Evolutionary conservation across 2,329 filamentous ascomycete species (phyloP).

Genomic region (Diaporthe vaccinii): DNA sequence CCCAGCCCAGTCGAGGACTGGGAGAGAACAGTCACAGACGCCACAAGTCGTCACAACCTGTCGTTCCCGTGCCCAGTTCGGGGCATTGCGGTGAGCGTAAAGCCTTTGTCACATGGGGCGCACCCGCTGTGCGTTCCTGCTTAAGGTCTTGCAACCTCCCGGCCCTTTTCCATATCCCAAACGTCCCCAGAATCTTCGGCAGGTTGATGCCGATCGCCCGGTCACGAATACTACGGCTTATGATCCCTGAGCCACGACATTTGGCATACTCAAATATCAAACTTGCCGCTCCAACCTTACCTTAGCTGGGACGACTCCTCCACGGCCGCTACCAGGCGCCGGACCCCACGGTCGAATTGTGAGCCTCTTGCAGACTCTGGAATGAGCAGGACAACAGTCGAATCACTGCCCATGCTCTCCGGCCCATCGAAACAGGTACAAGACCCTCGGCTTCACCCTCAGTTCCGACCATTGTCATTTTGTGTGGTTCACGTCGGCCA

Average conservation of each 20-base stretch:
- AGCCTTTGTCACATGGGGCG: constrained; percentile 12
- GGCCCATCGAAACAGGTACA: constrained; percentile 25
- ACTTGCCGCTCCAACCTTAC: background rate
- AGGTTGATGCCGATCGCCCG: constrained; percentile 2
- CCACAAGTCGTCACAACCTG: constrained; percentile 28
- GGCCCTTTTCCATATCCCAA: background rate
- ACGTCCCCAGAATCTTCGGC: constrained; percentile 10
- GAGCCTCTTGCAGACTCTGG: constrained; percentile 27
- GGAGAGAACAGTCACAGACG: background rate
- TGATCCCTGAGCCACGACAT: background rate
- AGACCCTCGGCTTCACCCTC: constrained; percentile 24
- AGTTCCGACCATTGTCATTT: background rate
- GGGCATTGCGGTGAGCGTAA: constrained; percentile 12
- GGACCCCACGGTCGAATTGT: constrained; percentile 18
- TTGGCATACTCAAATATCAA: background rate
- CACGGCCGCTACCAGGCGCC: background rate
- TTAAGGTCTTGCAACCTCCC: constrained; percentile 29
- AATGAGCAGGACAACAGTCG: constrained; percentile 30
- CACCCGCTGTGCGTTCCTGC: background rate
- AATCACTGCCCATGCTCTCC: constrained; percentile 27
- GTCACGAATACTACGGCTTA: background rate
- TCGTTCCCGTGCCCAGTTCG: background rate
- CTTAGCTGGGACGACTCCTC: background rate
- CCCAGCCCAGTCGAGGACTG: background rate
- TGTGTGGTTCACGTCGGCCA: constrained; percentile 14